These are phyloP conservation scores for Posidonia oceanica DNA, from an alignment of 116 monocot species.

Conservation along the genomic window DNA sequence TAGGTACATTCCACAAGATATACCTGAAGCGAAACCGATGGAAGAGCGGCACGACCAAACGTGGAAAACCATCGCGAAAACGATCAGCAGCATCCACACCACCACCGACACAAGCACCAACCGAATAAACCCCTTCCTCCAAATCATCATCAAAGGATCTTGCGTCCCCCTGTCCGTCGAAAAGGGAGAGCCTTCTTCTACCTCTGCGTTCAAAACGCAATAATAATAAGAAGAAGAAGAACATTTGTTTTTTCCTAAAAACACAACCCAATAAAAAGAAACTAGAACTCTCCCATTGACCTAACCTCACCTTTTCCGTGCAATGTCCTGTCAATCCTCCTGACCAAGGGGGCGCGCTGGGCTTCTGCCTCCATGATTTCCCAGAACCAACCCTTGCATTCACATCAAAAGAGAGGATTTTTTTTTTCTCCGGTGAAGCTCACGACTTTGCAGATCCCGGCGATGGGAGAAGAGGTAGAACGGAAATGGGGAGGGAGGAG, in stretches of 20 bases:
- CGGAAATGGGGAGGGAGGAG: background rate
- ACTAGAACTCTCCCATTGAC: background rate
- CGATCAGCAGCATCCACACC: conserved; percentile 60
- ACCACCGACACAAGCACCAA: conserved; percentile 58
- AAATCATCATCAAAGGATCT: conserved; percentile 41
- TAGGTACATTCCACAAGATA: background rate
- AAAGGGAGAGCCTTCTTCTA: conserved; percentile 6
- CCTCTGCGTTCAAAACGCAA: background rate
- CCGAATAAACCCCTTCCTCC: conserved; percentile 51
- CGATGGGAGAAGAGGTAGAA: background rate
- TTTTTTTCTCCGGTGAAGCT: too few relatives aligned
- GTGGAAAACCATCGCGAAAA: conserved; percentile 43
- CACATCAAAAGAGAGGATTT: too few relatives aligned
- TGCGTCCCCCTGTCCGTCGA: conserved; percentile 13
- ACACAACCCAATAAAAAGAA: background rate
- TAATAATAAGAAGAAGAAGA: background rate
- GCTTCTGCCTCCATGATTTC: conserved; percentile 26
- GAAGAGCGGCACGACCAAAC: conserved; percentile 67
- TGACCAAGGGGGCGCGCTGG: conserved; percentile 21
- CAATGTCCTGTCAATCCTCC: conserved; percentile 12
- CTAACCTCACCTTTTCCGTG: conserved; percentile 12
- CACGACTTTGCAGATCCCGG: too few relatives aligned
- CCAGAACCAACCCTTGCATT: background rate
- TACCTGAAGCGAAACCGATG: conserved; percentile 49
- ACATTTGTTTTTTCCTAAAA: background rate